These are phyloP conservation scores for Corymbia calophylla DNA, from an alignment of 441 rosid species.

Conservation along the genomic window DNA sequence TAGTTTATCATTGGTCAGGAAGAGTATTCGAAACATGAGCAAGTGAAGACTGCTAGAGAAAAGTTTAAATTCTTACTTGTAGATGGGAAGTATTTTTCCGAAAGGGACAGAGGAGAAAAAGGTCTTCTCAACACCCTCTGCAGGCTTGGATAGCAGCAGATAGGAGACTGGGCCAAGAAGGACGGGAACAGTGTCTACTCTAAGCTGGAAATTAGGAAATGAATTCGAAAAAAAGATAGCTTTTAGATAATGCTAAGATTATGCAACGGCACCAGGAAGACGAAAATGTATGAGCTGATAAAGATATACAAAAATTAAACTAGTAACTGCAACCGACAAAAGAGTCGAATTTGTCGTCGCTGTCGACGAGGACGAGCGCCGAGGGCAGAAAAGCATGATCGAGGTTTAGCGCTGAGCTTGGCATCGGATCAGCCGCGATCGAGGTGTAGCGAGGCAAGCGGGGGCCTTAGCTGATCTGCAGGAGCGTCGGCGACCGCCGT, in stretches of 20 bases:
- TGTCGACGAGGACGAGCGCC: too few relatives aligned
- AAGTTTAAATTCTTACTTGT: not conserved
- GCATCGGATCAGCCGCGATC: too few relatives aligned
- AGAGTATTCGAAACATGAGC: not conserved
- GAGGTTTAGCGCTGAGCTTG: too few relatives aligned
- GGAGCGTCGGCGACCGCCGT: too few relatives aligned
- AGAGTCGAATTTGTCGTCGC: too few relatives aligned
- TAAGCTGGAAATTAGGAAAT: not conserved
- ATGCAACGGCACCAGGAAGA: not conserved
- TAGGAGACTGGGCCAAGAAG: not conserved
- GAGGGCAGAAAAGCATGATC: too few relatives aligned
- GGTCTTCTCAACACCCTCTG: not conserved
- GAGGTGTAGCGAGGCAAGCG: too few relatives aligned
- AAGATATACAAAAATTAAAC: too few relatives aligned
- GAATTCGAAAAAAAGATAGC: not conserved
- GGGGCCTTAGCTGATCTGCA: too few relatives aligned
- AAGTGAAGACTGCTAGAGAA: not conserved
- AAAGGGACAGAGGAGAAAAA: constrained; percentile 2
- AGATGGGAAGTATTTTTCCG: not conserved
- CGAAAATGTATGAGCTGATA: too few relatives aligned
- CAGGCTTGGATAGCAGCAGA: constrained; percentile 6
- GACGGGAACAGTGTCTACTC: constrained; percentile 4
- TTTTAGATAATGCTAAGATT: not conserved
- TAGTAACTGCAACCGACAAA: too few relatives aligned
- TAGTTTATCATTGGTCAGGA: not conserved